Conservation (phyloP, 352 stramenopile genomes). For the Pythium myriotylum region DNA sequence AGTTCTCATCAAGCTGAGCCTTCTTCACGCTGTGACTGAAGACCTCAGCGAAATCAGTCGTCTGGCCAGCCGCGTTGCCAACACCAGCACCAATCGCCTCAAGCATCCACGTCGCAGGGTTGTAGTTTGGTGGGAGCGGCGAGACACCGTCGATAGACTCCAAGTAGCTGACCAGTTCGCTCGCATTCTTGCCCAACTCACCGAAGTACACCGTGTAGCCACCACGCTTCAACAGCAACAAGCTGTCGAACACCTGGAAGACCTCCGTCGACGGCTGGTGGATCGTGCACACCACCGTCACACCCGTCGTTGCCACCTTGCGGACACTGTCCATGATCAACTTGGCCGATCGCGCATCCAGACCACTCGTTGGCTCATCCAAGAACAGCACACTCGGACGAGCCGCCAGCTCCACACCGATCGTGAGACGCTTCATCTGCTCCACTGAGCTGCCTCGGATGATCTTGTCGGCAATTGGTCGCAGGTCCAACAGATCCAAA, state of each 20-base stretch:
- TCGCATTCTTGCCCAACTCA: conserved; percentile 47
- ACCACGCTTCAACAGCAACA: conserved; percentile 29
- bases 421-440: conserved; percentile 49
- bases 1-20: not conserved
- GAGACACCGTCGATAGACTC: conserved; percentile 46
- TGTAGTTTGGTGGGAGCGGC: conserved; percentile 25
- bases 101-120: conserved; percentile 15
- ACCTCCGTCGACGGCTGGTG: too few relatives aligned
- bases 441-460: conserved; percentile 32
- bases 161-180: conserved; percentile 48
- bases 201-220: conserved; percentile 79
- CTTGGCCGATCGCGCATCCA: too few relatives aligned
- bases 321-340: too few relatives aligned
- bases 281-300: too few relatives aligned
- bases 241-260: too few relatives aligned
- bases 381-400: conserved; percentile 83
- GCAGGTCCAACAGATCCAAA: too few relatives aligned
- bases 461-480: too few relatives aligned
- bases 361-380: conserved; percentile 77
- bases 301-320: too few relatives aligned
- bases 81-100: not conserved
- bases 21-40: not conserved
- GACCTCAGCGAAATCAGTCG: not conserved
- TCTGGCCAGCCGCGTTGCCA: not conserved
- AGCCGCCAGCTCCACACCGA: conserved; percentile 87